Evolutionary conservation across 352 stramenopile genomes (phyloP), one percentile per base, ranked within the genome.

Genomic region (Globisporangium canariense): DNA sequence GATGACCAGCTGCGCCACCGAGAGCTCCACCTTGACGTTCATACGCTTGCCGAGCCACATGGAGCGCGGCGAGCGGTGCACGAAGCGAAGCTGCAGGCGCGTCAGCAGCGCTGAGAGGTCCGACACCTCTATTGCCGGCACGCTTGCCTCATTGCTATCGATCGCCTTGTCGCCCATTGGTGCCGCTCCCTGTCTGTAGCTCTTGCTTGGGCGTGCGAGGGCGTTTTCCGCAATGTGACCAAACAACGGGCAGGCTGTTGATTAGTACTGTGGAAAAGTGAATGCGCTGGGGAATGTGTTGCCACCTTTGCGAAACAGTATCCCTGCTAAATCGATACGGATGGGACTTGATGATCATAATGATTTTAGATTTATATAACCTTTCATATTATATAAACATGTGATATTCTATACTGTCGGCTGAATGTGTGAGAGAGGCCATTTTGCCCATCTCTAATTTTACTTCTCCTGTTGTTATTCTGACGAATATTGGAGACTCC

Each of bases 41-140:
- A 66, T 66, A 7, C 28, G 41, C 30, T 41, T 51, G 6, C 61
- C 61, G 28, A 66, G 52, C 61, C 61, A 66, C 61, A 66, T 66
- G 32, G 50, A 47, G 51, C 51, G 50, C 50, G 61, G 41, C 52
- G 61, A 66, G 61, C 61, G 61, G 40, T 60, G 61, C 41, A 66
- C 52, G 22, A 56, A 66, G 61, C n/a, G 61, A 41, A 66, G 61
- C 51, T 66, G 40, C 61, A 66, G 43, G 3, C 61, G 61, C 52
- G 61, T 47, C 28, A 61, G 30, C 20, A 66, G 58, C 58, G 58
- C 38, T 11, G 55, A 50, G 32, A 64, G 34, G 32, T 66, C 61
- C 30, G 52, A 45, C 30, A 58, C 52, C 52, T 28, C 32, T 10
- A 45, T 25, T 18, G 2, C 30, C 8, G 32, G 4, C 20, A 6